phyloP scores from a whole-genome alignment of 2,329 filamentous ascomycete species.

The Pseudogymnoascus sp. region DNA sequence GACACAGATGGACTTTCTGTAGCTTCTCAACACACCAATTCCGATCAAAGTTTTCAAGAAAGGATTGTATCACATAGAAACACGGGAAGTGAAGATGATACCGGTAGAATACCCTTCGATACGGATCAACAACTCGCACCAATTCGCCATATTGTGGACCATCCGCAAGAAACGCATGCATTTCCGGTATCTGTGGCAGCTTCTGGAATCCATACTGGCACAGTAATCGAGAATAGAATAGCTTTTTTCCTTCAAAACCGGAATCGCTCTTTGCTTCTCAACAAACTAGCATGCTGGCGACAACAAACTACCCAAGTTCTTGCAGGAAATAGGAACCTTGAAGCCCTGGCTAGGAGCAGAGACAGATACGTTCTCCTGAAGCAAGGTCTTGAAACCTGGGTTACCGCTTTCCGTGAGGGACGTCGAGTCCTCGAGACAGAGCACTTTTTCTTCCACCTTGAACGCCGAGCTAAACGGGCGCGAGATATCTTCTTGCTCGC shows the following conservation, averaged over 20 bases:
- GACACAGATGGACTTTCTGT: neutral
- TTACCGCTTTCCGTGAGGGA: constrained; percentile 26
- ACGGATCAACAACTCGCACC: neutral
- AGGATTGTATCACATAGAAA: neutral
- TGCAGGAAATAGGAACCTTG: constrained; percentile 32
- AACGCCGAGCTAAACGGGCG: constrained; percentile 52
- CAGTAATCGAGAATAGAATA: neutral
- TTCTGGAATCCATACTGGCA: neutral
- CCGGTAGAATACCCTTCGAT: neutral
- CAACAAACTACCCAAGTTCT: constrained; percentile 25
- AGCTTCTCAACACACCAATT: neutral
- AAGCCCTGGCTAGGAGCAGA: constrained; percentile 37
- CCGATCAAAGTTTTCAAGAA: neutral
- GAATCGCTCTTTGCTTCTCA: neutral
- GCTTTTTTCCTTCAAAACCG: neutral
- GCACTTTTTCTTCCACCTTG: constrained; percentile 46
- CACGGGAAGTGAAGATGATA: neutral
- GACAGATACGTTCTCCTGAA: constrained; percentile 44
- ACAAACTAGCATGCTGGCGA: constrained; percentile 19
- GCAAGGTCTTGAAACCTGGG: constrained; percentile 45
- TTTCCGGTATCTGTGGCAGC: neutral
- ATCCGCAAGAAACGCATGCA: neutral
- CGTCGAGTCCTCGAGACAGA: constrained; percentile 34
- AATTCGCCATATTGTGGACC: neutral
- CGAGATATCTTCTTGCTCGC: constrained; percentile 57